Conservation (phyloP, 768 basidiomycete genomes). For the Leccinum rimulosum region DNA sequence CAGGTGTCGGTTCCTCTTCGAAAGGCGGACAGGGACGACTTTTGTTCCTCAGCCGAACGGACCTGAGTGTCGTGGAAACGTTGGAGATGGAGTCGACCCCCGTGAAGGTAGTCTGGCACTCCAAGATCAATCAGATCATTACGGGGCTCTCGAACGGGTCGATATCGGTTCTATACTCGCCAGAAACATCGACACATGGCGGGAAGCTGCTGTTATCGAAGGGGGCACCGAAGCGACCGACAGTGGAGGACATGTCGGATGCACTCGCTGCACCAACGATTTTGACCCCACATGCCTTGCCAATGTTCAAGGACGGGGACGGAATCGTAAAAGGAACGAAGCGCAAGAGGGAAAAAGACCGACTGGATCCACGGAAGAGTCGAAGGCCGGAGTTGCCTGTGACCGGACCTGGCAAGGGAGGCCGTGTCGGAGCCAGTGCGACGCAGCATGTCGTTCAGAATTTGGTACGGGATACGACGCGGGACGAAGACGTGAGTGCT, state of each 20-base stretch:
- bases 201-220: slow-evolving; percentile 88
- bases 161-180: slow-evolving; percentile 90
- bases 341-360: slow-evolving; percentile 86
- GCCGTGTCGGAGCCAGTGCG: slow-evolving; percentile 93
- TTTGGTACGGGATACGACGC: slow-evolving; percentile 83
- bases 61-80: slow-evolving; percentile 64
- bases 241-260: slow-evolving; percentile 86
- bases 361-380: slow-evolving; percentile 88
- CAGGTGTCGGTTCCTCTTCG: slow-evolving; percentile 68
- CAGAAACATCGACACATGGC: slow-evolving; percentile 84
- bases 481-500: slow-evolving; percentile 91
- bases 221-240: slow-evolving; percentile 78
- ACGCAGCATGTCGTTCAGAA: slow-evolving; percentile 97
- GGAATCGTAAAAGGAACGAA: slow-evolving; percentile 72
- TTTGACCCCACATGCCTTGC: slow-evolving; percentile 86
- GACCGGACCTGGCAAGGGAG: slow-evolving; percentile 89
- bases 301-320: slow-evolving; percentile 85
- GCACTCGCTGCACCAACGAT: slow-evolving; percentile 84
- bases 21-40: slow-evolving; percentile 72
- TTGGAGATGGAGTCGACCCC: slow-evolving; percentile 75
- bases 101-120: slow-evolving; percentile 92
- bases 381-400: slow-evolving; percentile 90
- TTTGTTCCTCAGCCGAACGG: slow-evolving; percentile 69
- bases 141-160: slow-evolving; percentile 85
- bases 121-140: slow-evolving; percentile 95